Conservation (phyloP, 768 basidiomycete genomes). For the Tricholoma furcatifolium region DNA sequence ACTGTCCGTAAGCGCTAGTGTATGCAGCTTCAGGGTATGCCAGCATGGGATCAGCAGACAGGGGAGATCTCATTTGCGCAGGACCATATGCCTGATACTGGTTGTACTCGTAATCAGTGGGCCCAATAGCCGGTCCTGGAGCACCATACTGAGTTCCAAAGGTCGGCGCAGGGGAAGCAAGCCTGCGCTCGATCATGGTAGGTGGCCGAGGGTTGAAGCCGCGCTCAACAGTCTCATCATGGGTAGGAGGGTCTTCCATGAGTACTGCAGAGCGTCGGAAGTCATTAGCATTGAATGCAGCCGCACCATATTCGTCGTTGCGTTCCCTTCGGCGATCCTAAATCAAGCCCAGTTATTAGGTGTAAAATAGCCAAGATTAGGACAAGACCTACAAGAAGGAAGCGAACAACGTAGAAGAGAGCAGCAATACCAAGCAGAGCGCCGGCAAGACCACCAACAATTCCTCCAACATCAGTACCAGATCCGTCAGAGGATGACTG, state of each 20-base stretch:
- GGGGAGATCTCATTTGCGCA: constrained; percentile 30
- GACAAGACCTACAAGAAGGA: constrained; percentile 40
- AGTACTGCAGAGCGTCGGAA: constrained; percentile 69
- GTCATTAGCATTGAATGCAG: constrained; percentile 50
- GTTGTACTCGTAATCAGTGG: constrained; percentile 17
- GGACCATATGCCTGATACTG: constrained; percentile 33
- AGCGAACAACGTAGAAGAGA: constrained; percentile 41
- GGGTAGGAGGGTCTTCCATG: constrained; percentile 50
- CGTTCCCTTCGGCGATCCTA: constrained; percentile 40
- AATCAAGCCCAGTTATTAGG: constrained; percentile 1
- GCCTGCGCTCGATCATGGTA: constrained; percentile 28
- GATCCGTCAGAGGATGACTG: constrained; percentile 10
- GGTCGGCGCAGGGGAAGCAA: constrained; percentile 30
- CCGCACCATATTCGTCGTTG: constrained; percentile 35
- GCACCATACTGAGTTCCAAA: constrained; percentile 31
- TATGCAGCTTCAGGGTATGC: constrained; percentile 31
- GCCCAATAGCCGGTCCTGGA: constrained; percentile 20
- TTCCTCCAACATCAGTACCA: constrained; percentile 26
- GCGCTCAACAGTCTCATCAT: constrained; percentile 35
- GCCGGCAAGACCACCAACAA: constrained; percentile 46
- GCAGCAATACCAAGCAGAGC: constrained; percentile 41
- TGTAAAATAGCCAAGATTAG: neutral
- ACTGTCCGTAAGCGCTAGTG: constrained; percentile 34
- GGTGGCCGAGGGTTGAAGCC: constrained; percentile 58
- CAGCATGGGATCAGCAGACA: constrained; percentile 26